Percentiles rank a stretch among this genome's conserved stretches.
Conservation (phyloP, 2,329 filamentous ascomycete genomes). For the Tothia fuscella region DNA sequence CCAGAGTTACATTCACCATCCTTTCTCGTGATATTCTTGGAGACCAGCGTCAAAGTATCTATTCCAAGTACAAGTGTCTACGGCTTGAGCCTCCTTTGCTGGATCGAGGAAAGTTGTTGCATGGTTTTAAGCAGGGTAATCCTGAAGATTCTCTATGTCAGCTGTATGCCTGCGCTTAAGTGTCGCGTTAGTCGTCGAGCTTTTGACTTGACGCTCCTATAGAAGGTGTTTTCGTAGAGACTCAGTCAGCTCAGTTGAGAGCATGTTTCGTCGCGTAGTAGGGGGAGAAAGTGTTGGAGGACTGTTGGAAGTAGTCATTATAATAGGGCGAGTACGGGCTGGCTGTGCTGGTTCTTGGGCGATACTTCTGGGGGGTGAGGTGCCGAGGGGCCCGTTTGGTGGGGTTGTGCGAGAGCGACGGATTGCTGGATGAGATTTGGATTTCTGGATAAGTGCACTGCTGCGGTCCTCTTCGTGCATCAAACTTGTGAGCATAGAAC, state of each 20-base stretch:
- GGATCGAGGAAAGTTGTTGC: constrained; percentile 17
- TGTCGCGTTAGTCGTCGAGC: constrained; percentile 74
- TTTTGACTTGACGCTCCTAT: constrained; percentile 92
- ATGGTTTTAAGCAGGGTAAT: constrained; percentile 50
- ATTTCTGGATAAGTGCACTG: constrained; percentile 46
- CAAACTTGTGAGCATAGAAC: constrained; percentile 81
- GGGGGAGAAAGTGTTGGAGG: constrained; percentile 76
- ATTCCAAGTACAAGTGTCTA: constrained; percentile 64
- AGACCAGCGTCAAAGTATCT: constrained; percentile 72
- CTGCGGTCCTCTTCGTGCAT: constrained; percentile 69
- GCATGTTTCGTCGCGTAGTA: constrained; percentile 89
- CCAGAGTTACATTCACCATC: constrained; percentile 54
- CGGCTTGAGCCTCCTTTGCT: constrained; percentile 24
- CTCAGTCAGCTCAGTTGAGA: constrained; percentile 85
- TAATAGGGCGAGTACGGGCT: constrained; percentile 69
- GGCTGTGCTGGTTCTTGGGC: constrained; percentile 44
- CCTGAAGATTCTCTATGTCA: constrained; percentile 77
- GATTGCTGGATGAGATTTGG: constrained; percentile 40
- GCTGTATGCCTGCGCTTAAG: constrained; percentile 75
- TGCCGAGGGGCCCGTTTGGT: constrained; percentile 55
- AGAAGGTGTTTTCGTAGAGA: constrained; percentile 82
- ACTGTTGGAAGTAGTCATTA: constrained; percentile 54
- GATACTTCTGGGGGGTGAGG: constrained; percentile 49
- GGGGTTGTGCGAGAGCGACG: constrained; percentile 51
- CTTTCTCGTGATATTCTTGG: constrained; percentile 71